Evolutionary conservation across 441 rosid genomes (phyloP).

Genomic region (Populus hybrid): DNA sequence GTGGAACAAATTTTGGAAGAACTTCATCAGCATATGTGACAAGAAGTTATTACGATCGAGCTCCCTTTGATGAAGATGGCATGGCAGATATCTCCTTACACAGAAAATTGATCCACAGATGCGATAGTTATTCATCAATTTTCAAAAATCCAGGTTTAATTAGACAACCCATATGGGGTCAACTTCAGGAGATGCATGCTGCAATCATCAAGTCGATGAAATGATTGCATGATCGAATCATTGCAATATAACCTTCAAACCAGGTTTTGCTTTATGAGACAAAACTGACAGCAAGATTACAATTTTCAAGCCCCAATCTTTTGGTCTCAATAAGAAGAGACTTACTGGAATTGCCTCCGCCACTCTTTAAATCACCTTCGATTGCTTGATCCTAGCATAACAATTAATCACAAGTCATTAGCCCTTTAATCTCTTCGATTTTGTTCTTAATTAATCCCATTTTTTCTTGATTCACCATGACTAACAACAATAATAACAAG

Average conservation of each 20-base stretch:
- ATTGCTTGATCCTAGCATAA: neutral
- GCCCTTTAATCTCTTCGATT: neutral
- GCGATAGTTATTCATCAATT: neutral
- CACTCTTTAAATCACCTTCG: neutral
- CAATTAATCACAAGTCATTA: neutral
- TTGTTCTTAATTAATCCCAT: neutral
- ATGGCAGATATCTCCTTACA: too few relatives aligned
- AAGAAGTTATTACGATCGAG: conserved; percentile 80
- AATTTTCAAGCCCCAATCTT: too few relatives aligned
- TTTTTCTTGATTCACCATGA: neutral
- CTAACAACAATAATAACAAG: neutral
- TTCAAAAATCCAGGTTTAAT: conserved; percentile 41
- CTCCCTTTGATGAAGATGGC: conserved; percentile 74
- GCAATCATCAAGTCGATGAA: conserved; percentile 34
- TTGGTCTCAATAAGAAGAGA: too few relatives aligned
- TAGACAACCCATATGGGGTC: conserved; percentile 87
- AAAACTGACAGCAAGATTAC: too few relatives aligned
- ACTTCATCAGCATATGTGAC: conserved; percentile 64
- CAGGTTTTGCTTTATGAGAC: too few relatives aligned
- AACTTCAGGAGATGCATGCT: conserved; percentile 68
- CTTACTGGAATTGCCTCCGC: neutral
- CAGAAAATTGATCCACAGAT: conserved; percentile 30
- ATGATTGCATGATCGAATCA: too few relatives aligned
- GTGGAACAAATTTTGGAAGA: conserved; percentile 47
- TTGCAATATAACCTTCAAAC: too few relatives aligned